Conservation (phyloP, 208 protist genomes). For the Jaenimonas drosophilae region DNA sequence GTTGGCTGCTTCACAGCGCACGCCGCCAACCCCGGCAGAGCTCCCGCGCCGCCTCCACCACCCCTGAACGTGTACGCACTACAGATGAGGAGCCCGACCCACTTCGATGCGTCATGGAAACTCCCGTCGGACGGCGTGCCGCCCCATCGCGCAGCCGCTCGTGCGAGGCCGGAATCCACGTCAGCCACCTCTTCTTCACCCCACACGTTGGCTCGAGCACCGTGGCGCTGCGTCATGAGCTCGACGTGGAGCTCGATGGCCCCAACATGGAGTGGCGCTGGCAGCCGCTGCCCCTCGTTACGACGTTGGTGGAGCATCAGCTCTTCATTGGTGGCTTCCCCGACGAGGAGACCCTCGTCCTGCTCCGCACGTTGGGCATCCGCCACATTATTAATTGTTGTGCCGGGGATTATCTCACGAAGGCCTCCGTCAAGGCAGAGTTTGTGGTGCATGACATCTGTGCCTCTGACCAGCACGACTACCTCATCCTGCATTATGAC, state of each 20-base stretch:
- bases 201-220: background rate
- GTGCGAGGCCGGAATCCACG: background rate
- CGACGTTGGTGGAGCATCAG: conserved; percentile 31
- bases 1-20: too few species aligned
- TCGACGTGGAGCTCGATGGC: conserved; percentile 48
- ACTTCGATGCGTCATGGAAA: too few species aligned
- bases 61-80: too few species aligned
- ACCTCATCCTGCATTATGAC: conserved; percentile 73
- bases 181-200: background rate
- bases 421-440: conserved; percentile 11
- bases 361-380: conserved; percentile 36
- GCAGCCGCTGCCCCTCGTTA: conserved; percentile 27
- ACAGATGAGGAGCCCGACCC: too few species aligned
- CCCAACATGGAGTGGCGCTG: conserved; percentile 11
- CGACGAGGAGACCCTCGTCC: conserved; percentile 36
- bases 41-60: too few species aligned
- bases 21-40: too few species aligned
- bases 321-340: conserved; percentile 78
- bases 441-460: conserved; percentile 40
- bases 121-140: too few species aligned
- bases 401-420: conserved; percentile 34
- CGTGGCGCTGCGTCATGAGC: conserved; percentile 14
- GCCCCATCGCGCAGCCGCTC: conserved; percentile 1
- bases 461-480: conserved; percentile 51
- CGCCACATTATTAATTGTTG: conserved; percentile 76